Percentiles rank a stretch among this genome's conserved stretches.
phyloP scores from a whole-genome alignment of 495 filamentous ascomycete species.

The Friedmanniomyces simplex region DNA sequence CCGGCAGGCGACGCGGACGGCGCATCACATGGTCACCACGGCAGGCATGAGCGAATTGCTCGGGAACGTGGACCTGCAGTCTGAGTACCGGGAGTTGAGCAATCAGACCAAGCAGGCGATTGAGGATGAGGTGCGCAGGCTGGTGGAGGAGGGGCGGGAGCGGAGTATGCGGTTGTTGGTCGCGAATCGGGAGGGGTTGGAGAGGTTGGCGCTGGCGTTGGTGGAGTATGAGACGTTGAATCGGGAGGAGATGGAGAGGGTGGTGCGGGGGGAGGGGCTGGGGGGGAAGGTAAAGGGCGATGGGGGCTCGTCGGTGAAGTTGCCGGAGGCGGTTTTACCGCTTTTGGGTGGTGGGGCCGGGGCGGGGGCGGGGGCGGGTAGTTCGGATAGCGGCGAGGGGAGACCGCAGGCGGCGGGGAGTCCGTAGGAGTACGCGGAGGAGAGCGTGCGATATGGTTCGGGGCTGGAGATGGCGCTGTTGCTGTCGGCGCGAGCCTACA shows the following conservation, averaged over 20 bases:
- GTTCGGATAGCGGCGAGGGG: neutral
- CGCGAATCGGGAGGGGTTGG: constrained; percentile 67
- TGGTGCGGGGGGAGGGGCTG: constrained; percentile 74
- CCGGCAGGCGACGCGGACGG: constrained; percentile 61
- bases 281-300: constrained; percentile 40
- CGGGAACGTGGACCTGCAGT: constrained; percentile 77
- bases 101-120: constrained; percentile 74
- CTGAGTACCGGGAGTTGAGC: constrained; percentile 69
- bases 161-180: constrained; percentile 63
- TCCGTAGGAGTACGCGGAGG: neutral
- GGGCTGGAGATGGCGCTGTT: neutral
- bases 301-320: constrained; percentile 3
- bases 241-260: constrained; percentile 78
- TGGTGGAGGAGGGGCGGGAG: constrained; percentile 71
- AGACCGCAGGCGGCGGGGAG: neutral
- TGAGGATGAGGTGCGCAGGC: constrained; percentile 71
- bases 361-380: neutral
- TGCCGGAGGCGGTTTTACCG: constrained; percentile 10
- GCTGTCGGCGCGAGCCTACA: neutral
- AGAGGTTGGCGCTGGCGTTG: constrained; percentile 73
- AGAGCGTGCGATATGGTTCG: neutral
- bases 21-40: constrained; percentile 74
- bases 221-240: constrained; percentile 89
- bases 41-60: constrained; percentile 82
- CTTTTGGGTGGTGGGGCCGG: constrained; percentile 9